Base-by-base conservation (phyloP, 345 rosid genomes). In the Rubroshorea leprosula region DNA sequence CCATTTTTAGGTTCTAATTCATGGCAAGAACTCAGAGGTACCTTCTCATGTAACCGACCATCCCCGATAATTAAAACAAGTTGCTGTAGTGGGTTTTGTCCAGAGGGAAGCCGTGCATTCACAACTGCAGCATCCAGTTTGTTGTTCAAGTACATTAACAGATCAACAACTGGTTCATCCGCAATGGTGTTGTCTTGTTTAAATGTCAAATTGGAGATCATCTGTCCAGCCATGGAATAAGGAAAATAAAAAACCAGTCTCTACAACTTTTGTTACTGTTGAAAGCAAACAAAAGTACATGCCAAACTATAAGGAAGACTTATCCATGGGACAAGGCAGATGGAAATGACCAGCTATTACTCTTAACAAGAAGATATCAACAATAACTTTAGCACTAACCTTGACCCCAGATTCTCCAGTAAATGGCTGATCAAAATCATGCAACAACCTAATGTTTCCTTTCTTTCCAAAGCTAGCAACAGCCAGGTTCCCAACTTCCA, bases 81-180 rank as follows among this genome's bases (percentile, higher is more conserved):
- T 73, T 93, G 97, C 74, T 89, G 96, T 17, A 93, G 80, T 0
- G 97, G 96, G 71, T 89, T 93, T 62, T 86, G 94, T n/a, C 96
- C 94, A n/a, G 84, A 86, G 26, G 97, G 84, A 38, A 81, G 90
- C 21, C 94, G 68, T 19, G 96, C 86, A 54, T 65, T 83, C 49
- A 76, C 55, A 49, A 84, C 93, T 18, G 90, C 72, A 56, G 70
- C 49, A 52, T 93, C 96, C 52, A 93, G 81, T 87, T 83, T 76
- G 45, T 82, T 75, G 63, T 79, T 75, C 67, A 89, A 60, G 74
- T 79, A 75, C 74, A 53, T 83, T 66, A 93, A 67, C 27, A 93
- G 78, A 69, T 89, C 91, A 53, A 74, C 80, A 45, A 93, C 89
- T 23, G 99, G 97, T 26, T 85, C 85, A 39, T 87, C 96, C 2